These are phyloP conservation scores for Alternaria panax DNA, from an alignment of 2,329 filamentous ascomycete species.

Conservation along the genomic window DNA sequence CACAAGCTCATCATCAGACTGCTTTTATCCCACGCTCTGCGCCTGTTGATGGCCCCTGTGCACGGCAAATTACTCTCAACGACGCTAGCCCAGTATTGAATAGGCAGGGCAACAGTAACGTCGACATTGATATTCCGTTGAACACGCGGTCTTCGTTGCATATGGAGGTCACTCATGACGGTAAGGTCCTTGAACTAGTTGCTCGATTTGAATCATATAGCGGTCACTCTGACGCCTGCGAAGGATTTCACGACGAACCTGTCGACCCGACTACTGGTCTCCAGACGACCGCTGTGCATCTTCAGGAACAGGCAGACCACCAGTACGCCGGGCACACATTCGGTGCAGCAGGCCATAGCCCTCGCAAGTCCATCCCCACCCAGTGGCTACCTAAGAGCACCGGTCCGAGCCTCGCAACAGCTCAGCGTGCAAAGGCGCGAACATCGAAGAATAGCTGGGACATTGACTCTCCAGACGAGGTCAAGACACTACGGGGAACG, in stretches of 20 bases:
- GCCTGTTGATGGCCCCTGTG: conserved; percentile 10
- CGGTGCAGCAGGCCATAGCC: conserved; percentile 16
- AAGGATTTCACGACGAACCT: conserved; percentile 17
- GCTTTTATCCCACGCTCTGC: conserved; percentile 34
- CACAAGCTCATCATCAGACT: conserved; percentile 10
- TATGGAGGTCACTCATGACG: conserved; percentile 32
- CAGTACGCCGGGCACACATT: neutral
- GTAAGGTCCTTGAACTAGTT: conserved; percentile 37
- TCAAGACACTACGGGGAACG: conserved; percentile 24
- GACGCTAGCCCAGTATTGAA: conserved; percentile 21
- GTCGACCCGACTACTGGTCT: conserved; percentile 2
- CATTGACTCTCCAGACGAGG: conserved; percentile 19
- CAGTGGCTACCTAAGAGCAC: conserved; percentile 29
- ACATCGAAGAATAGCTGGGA: conserved; percentile 25
- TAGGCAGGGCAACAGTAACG: conserved; percentile 18
- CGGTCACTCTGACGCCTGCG: conserved; percentile 21
- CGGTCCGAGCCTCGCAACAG: conserved; percentile 30
- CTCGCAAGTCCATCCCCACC: conserved; percentile 39
- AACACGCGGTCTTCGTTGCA: conserved; percentile 28
- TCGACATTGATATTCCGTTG: conserved; percentile 36
- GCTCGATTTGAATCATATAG: conserved; percentile 29
- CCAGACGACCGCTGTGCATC: conserved; percentile 10
- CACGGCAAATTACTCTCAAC: neutral
- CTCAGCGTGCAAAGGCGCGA: conserved; percentile 33
- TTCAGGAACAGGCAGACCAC: conserved; percentile 4